A percentile compares a stretch with the other conserved stretches of the same genome.
These are phyloP conservation scores for Cucurbita pepo DNA, from an alignment of 306 rosid genomes.

Conservation along the genomic window DNA sequence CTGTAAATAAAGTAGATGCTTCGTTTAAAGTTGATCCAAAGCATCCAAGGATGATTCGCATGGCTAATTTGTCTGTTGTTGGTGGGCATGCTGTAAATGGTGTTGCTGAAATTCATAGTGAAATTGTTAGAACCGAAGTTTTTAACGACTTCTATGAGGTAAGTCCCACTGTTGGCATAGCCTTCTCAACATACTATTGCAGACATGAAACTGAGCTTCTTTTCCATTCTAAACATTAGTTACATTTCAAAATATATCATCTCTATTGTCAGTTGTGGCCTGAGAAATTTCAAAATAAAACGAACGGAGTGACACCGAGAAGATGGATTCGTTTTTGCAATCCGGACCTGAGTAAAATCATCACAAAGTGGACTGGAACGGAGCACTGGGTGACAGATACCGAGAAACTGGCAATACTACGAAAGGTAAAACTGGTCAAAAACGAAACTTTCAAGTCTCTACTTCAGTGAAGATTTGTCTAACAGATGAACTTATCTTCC, in stretches of 20 bases:
- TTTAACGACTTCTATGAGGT: conserved; percentile 81
- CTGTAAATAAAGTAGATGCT: conserved; percentile 13
- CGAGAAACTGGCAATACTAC: conserved; percentile 48
- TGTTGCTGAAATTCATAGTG: conserved; percentile 91
- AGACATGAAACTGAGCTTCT: neutral
- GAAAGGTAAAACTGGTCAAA: neutral
- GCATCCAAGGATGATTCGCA: conserved; percentile 71
- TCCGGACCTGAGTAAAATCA: conserved; percentile 60
- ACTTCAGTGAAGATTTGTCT: neutral
- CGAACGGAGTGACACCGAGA: conserved; percentile 96
- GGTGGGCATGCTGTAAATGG: conserved; percentile 98
- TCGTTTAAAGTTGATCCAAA: conserved; percentile 18
- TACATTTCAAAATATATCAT: neutral
- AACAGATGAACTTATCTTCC: neutral
- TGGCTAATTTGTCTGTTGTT: conserved; percentile 91
- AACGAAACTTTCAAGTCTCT: neutral
- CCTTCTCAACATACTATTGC: neutral
- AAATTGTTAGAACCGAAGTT: conserved; percentile 83
- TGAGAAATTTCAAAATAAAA: conserved; percentile 83
- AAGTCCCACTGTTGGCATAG: neutral
- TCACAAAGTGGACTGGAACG: conserved; percentile 63
- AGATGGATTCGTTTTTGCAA: conserved; percentile 94
- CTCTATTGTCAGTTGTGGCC: conserved; percentile 75
- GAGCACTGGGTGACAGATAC: conserved; percentile 82
- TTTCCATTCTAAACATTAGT: neutral